Conservation (phyloP, 2,329 filamentous ascomycete species). For the Paracamarosporium sp. region DNA sequence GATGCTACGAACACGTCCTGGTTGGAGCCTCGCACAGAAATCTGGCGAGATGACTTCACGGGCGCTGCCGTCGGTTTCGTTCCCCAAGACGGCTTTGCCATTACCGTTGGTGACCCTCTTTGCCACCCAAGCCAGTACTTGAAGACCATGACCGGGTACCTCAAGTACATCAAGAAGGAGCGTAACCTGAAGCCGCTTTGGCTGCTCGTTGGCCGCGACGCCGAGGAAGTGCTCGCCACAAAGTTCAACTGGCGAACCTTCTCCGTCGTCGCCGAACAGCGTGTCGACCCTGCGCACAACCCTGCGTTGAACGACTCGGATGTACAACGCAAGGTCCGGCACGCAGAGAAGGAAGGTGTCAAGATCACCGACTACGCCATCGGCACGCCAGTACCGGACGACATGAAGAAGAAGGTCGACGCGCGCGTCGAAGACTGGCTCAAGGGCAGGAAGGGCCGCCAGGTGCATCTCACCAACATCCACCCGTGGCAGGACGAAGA, state of each 20-base stretch:
- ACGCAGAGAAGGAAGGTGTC: constrained; percentile 82
- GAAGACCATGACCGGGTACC: constrained; percentile 75
- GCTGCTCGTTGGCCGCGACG: constrained; percentile 81
- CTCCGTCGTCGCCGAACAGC: constrained; percentile 87
- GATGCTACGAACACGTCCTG: constrained; percentile 94
- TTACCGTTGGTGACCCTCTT: constrained; percentile 86
- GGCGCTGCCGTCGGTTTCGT: constrained; percentile 89
- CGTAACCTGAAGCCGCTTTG: constrained; percentile 80
- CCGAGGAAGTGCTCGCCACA: constrained; percentile 80
- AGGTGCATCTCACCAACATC: constrained; percentile 90
- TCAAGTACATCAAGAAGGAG: constrained; percentile 76
- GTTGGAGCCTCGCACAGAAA: constrained; percentile 85
- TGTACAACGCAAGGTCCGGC: constrained; percentile 76
- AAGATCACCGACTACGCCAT: constrained; percentile 76
- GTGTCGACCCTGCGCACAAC: constrained; percentile 76
- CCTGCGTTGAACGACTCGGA: constrained; percentile 69
- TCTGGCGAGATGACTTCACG: constrained; percentile 81
- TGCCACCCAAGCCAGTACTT: constrained; percentile 80
- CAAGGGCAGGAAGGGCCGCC: constrained; percentile 77
- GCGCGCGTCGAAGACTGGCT: constrained; percentile 81
- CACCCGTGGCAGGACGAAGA: constrained; percentile 84
- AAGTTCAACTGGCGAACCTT: constrained; percentile 88
- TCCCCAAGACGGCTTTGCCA: constrained; percentile 76
- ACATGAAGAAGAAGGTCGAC: constrained; percentile 74
- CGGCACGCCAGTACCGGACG: constrained; percentile 68